Evolutionary conservation across 208 protist species (phyloP).

Genomic region (Acanthamoeba royreba): DNA sequence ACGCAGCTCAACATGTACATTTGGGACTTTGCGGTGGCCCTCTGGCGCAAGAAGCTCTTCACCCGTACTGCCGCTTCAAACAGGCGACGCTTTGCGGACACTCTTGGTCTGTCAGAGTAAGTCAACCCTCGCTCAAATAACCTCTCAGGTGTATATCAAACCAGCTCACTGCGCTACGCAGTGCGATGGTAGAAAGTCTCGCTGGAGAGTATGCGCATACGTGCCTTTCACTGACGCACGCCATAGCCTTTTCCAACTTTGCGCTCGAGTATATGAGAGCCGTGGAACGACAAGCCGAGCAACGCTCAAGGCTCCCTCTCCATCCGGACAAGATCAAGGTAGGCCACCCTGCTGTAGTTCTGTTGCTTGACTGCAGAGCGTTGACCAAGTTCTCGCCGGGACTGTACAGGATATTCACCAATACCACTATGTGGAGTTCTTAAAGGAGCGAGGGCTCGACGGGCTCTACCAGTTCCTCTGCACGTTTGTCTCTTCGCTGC

Average conservation of each 20-base stretch:
- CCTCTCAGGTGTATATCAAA: not conserved
- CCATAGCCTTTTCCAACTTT: not conserved
- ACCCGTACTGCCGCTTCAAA: not conserved
- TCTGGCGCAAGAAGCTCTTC: slow-evolving; percentile 3
- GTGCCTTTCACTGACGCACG: slow-evolving; percentile 9
- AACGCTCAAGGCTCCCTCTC: not conserved
- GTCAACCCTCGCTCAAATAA: no score
- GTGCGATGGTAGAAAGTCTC: not conserved
- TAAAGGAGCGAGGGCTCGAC: not conserved
- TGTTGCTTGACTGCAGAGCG: not conserved
- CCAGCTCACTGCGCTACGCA: not conserved
- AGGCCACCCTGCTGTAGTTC: not conserved
- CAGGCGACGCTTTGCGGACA: not conserved
- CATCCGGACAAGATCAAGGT: slow-evolving; percentile 27
- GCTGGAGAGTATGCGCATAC: not conserved
- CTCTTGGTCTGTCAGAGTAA: not conserved
- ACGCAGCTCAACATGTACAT: slow-evolving; percentile 14
- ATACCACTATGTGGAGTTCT: not conserved
- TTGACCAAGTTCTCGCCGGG: not conserved
- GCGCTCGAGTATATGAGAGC: not conserved
- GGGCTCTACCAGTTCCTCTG: not conserved
- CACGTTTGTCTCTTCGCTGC: not conserved
- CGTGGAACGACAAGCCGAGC: not conserved
- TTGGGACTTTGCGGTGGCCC: slow-evolving; percentile 12
- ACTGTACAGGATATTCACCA: not conserved